phyloP scores from a whole-genome alignment of 352 stramenopile species.

The Plasmopara muralis region DNA sequence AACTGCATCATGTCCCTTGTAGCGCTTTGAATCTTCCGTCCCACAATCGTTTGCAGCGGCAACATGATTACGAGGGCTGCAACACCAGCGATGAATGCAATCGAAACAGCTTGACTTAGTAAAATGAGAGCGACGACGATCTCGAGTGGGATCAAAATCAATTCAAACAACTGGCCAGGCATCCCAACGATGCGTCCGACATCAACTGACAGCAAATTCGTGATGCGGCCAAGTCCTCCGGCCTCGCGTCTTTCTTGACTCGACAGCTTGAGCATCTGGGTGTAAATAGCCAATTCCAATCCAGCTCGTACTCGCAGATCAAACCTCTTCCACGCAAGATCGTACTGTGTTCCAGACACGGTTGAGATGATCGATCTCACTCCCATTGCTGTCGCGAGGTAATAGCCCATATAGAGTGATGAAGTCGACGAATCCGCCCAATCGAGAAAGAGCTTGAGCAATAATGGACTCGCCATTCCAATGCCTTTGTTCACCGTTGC shows the following conservation, averaged over 20 bases:
- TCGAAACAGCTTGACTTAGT: slow-evolving; percentile 71
- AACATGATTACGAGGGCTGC: slow-evolving; percentile 76
- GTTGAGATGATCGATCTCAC: slow-evolving; percentile 47
- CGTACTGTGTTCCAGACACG: slow-evolving; percentile 72
- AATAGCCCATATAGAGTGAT: slow-evolving; percentile 41
- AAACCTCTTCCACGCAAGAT: slow-evolving; percentile 70
- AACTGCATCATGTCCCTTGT: slow-evolving; percentile 67
- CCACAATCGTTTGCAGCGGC: slow-evolving; percentile 74
- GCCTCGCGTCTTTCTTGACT: slow-evolving; percentile 21
- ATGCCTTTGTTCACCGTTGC: slow-evolving; percentile 69
- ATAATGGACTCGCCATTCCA: slow-evolving; percentile 52
- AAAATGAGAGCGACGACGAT: slow-evolving; percentile 69
- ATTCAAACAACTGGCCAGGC: slow-evolving; percentile 66
- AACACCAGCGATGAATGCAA: slow-evolving; percentile 78
- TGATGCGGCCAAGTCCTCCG: slow-evolving; percentile 54
- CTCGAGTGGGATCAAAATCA: slow-evolving; percentile 70
- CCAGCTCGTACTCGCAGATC: slow-evolving; percentile 65
- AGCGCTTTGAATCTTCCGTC: slow-evolving; percentile 66
- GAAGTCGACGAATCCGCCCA: slow-evolving; percentile 47
- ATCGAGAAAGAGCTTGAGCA: slow-evolving; percentile 77
- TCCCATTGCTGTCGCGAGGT: slow-evolving; percentile 47
- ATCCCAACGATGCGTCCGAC: slow-evolving; percentile 65
- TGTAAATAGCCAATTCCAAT: slow-evolving; percentile 64
- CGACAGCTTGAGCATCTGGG: slow-evolving; percentile 41
- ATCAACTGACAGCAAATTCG: slow-evolving; percentile 77